Evolutionary conservation across 768 basidiomycete genomes (phyloP), one percentile per base, ranked within the genome.

Genomic region (Cystofilobasidium ferigula): DNA sequence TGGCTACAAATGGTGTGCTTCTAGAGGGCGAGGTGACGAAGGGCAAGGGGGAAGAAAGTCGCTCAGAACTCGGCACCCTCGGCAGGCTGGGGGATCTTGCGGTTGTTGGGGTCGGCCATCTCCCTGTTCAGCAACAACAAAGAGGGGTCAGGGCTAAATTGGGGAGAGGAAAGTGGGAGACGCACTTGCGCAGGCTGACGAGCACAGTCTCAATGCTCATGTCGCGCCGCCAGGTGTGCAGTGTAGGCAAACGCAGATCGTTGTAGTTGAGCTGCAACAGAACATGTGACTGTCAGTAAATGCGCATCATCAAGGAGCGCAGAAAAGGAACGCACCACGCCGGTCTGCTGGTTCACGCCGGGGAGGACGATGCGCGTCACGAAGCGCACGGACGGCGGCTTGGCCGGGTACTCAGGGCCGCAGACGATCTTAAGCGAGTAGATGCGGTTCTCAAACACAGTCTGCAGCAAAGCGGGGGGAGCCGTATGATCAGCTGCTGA

Each of bases 371-470:
- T 89, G 65, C 84, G 82, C 42, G 88, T 93, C 69, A 87, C 72
- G 78, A 98, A 98, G 69, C 87, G 85, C 64, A 98, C 67, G n/a
- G 61, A 63, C 26, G 67, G 67, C 28, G 67, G 67, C 34, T 68
- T 35, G 38, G 61, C 38, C 30, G 67, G 67, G 58, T 68, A 68
- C 3, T 68, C 34, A 24, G 61, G 61, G 7, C 84, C 88, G 72
- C 94, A 98, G 73, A 80, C 79, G 74, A 99, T 93, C 79, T 86
- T 88, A 72, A 99, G 83, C 60, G 85, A 86, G 83, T 97, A 99
- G 78, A 98, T 99, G 62, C 95, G 84, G 79, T 98, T 99, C 82
- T 99, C 94, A 77, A 97, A 92, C 5, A 94, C 90, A 28, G 92
- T 94, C 89, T 94, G 71, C 34, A 12, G 12, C 32, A 61, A 30